phyloP scores from a whole-genome alignment of 106 monocot species.

The Dactylorhiza incarnata region DNA sequence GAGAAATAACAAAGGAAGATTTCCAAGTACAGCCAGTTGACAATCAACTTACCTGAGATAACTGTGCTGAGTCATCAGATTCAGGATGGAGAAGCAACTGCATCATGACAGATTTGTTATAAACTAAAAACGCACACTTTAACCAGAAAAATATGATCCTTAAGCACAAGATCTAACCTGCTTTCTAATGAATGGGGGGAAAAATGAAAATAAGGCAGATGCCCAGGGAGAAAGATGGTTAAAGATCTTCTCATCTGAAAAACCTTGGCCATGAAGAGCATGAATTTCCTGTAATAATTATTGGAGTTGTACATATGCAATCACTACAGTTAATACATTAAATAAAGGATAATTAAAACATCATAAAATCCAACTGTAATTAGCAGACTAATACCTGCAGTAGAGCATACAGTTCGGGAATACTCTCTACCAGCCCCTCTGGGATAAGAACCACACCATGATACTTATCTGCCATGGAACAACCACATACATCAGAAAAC shows the following conservation, averaged over 20 bases:
- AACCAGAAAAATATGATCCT: background rate
- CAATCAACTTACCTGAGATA: slow-evolving; percentile 33
- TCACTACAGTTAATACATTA: background rate
- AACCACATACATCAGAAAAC: background rate
- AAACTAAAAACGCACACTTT: background rate
- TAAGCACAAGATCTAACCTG: slow-evolving; percentile 27
- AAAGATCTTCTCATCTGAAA: slow-evolving; percentile 42
- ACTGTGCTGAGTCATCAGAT: slow-evolving; percentile 50
- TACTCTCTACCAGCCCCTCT: slow-evolving; percentile 73
- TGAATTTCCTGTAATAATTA: slow-evolving; percentile 59
- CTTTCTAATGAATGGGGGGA: slow-evolving; percentile 64
- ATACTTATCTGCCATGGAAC: slow-evolving; percentile 38
- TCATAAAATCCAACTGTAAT: background rate
- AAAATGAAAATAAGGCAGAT: slow-evolving; percentile 61
- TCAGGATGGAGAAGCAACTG: slow-evolving; percentile 57
- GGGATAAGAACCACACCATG: slow-evolving; percentile 75
- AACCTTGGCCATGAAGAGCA: slow-evolving; percentile 42
- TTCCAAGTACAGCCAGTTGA: background rate
- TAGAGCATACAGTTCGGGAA: slow-evolving; percentile 76
- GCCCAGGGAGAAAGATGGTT: slow-evolving; percentile 75
- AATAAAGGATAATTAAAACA: background rate
- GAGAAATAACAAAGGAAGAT: background rate
- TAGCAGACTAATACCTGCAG: slow-evolving; percentile 49
- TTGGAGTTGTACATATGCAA: background rate
- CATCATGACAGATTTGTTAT: slow-evolving; percentile 1